phyloP scores from a whole-genome alignment of 2,329 filamentous ascomycete genomes.

The Aspergillus novofumigatus region DNA sequence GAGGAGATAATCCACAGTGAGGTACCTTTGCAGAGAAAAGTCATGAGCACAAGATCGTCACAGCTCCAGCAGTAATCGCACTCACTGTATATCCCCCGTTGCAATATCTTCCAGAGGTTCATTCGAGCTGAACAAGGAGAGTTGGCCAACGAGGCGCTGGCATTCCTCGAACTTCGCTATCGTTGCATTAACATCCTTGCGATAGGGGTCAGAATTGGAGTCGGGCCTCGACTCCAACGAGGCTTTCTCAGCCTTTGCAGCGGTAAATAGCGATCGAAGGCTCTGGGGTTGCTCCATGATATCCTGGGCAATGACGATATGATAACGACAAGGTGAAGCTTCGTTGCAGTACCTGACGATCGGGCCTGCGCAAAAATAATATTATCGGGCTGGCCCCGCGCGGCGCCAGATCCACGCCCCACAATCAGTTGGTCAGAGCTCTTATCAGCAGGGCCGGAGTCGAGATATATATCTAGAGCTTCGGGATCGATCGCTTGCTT shows the following conservation, averaged over 20 bases:
- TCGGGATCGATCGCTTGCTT: neutral
- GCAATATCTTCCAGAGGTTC: conserved; percentile 82
- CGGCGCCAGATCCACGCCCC: conserved; percentile 1
- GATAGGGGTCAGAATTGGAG: conserved; percentile 62
- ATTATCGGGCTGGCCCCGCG: conserved; percentile 12
- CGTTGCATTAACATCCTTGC: conserved; percentile 62
- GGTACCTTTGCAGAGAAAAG: conserved; percentile 49
- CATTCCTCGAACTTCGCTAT: conserved; percentile 71
- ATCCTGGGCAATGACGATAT: conserved; percentile 23
- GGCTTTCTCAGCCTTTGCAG: conserved; percentile 53
- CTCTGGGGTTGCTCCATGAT: conserved; percentile 46
- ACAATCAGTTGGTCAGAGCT: neutral
- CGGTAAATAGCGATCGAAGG: conserved; percentile 52
- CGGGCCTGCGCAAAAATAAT: conserved; percentile 14
- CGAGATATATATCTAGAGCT: neutral
- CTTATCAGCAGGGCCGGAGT: neutral
- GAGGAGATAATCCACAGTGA: conserved; percentile 71
- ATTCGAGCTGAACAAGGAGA: conserved; percentile 86
- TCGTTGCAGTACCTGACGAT: conserved; percentile 17
- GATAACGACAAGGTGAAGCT: conserved; percentile 11
- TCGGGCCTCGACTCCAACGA: conserved; percentile 61
- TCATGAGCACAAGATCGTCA: conserved; percentile 12
- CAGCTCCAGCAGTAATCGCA: neutral
- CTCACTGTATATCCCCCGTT: conserved; percentile 74
- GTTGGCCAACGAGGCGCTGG: conserved; percentile 61